Base-by-base conservation (phyloP, 352 stramenopile genomes). In the Albugo candida region DNA sequence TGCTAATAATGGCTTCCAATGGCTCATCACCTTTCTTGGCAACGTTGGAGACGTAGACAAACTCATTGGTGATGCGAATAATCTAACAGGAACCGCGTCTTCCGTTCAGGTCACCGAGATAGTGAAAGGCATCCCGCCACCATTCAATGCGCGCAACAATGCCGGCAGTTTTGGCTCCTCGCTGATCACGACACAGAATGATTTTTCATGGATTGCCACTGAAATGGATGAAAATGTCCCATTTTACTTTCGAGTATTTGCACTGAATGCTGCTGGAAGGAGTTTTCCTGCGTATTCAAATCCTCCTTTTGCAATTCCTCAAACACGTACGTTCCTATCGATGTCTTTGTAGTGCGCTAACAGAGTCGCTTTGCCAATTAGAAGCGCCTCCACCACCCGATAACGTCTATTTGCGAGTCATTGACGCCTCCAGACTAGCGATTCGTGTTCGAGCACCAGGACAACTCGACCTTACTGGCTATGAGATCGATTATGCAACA, bases 221-320 rank as follows among this genome's bases (percentile, higher is more conserved):
- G 65, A 82, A 11, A 65, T 98, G 1, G 82, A 96, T 36, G 78
- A 96, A 45, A 95, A 95, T 24, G 82, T 97, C 5, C 69, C 83
- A 11, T 97, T 97, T 52, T 97, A 94, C 58, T 86, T 97, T 47
- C 73, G 86, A 13, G 89, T 97, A 16, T 84, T 75, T 5, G 92
- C 92, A 19, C 83, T 89, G 18, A 97, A 97, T 51, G 61, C 71
- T 11, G 61, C 89, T 14, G 92, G 92, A 10, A 43, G 59, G 5
- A 84, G 93, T 2, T 47, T 53, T 1, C 51, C 56, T 1, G 55
- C 77, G 0, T 64, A 93, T 12, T 81, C 88, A 16, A 82, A 72
- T 0, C 77, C 89, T 5, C 80, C 85, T 47, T 92, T 81, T 36
- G 69, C 67, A 5, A 73, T 93, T 13, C 92, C 93, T 12, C 0